phyloP scores from a whole-genome alignment of 129 eudicot species.

The Chrysanthemum seticuspe region DNA sequence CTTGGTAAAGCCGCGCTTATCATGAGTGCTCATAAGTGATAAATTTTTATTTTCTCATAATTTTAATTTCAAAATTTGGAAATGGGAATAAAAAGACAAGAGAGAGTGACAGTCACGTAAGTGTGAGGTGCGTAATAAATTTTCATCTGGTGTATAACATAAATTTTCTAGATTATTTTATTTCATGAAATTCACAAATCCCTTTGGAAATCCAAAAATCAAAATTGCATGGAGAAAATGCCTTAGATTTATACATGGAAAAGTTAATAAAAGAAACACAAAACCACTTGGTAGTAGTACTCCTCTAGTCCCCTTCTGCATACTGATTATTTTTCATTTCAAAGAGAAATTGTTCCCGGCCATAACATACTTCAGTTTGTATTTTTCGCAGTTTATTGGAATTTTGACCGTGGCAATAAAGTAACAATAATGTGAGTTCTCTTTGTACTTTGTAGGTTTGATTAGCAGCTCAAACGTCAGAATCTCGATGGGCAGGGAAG shows the following conservation, averaged over 20 bases:
- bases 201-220: conserved; percentile 49
- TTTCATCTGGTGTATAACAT: conserved; percentile 27
- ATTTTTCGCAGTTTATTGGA: too few species aligned
- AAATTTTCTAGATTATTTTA: conserved; percentile 29
- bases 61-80: too few species aligned
- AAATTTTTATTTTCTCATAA: too few species aligned
- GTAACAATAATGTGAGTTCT: conserved; percentile 9
- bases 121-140: conserved; percentile 10
- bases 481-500: conserved; percentile 39
- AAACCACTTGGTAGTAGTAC: conserved; percentile 3
- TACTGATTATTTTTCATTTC: neutral
- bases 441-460: conserved; percentile 28
- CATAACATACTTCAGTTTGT: neutral
- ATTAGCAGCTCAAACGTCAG: neutral
- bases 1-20: too few species aligned
- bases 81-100: neutral
- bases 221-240: conserved; percentile 39
- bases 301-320: conserved; percentile 12
- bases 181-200: conserved; percentile 42
- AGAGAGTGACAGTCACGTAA: conserved; percentile 17
- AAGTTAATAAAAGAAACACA: conserved; percentile 3
- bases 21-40: too few species aligned
- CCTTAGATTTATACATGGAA: neutral
- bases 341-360: neutral
- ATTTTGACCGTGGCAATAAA: too few species aligned